Base-by-base conservation (phyloP, 2,329 filamentous ascomycete species). In the Aspergillus versicolor region DNA sequence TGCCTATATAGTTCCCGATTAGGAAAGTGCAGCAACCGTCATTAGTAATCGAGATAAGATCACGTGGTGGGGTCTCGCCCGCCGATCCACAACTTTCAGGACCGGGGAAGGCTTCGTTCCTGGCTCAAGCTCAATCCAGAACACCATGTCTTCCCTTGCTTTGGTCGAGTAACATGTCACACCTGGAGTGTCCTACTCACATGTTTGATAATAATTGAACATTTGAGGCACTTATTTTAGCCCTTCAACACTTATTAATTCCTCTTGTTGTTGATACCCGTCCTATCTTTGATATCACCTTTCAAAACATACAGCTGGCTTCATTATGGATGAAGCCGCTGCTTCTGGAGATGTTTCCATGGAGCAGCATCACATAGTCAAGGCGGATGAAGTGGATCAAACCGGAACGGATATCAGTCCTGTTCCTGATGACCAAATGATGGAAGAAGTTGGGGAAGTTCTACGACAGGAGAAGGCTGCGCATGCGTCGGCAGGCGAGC, bases 371-470 rank as follows among this genome's bases (percentile, higher is more conserved):
- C 73, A 76, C 47, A 73, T 81, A 52, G 76, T 81, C 40, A 78
- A 75, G 60, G 79, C 79, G 13, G 79, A 81, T 65, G 79, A 81
- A 61, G 72, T 81, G 22, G 79, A 81, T 57, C 75, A 79, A 59
- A 73, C 74, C 9, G 78, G 78, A 42, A 75, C 76, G 24, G 76
- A 79, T 58, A 79, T 81, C 41, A 73, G 71, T 4, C 68, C 77
- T 21, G 69, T 78, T n/a, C 70, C 76, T 21, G 75, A 77, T 57
- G 75, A 76, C 42, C 73, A 76, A 60, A 65, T 77, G 54, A 70
- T 77, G 71, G 72, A 75, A 51, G 70, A 75, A 54, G 69, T 77
- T 19, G 70, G 69, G 3, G 71, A 76, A 57, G 70, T 69, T 27
- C 63, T 77, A 44, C 68, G 72, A 40, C 68, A 72, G 63, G 71